Percentiles rank a stretch among this genome's conserved stretches.
phyloP scores from a whole-genome alignment of 768 basidiomycete genomes.

The Dentipellis fragilis region DNA sequence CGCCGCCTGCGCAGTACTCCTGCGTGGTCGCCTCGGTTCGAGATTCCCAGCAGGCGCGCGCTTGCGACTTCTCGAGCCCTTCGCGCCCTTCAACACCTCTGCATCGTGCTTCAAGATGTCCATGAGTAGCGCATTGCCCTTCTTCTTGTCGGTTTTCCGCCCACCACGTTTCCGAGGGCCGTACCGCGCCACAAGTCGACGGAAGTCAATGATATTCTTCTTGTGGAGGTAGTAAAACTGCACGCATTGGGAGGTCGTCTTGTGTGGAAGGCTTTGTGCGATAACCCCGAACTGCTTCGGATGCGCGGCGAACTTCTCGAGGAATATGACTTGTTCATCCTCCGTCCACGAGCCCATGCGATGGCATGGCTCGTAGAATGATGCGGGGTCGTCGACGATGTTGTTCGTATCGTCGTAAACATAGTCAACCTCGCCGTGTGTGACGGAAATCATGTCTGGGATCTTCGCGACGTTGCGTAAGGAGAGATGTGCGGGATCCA shows the following conservation, averaged over 20 bases:
- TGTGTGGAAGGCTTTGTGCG: conserved; percentile 68
- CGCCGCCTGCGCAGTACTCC: conserved; percentile 18
- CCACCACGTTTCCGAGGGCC: conserved; percentile 51
- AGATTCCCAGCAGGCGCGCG: not conserved
- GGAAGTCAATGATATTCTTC: conserved; percentile 78
- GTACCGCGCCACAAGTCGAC: conserved; percentile 58
- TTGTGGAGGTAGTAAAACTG: conserved; percentile 94
- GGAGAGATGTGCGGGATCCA: conserved; percentile 87
- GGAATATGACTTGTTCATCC: conserved; percentile 68
- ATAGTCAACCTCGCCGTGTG: conserved; percentile 47
- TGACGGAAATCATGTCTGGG: conserved; percentile 83
- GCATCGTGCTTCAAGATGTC: conserved; percentile 77
- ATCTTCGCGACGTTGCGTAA: conserved; percentile 76
- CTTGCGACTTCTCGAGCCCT: not conserved
- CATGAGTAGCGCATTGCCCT: conserved; percentile 60
- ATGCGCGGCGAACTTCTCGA: conserved; percentile 70
- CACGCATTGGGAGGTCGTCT: conserved; percentile 83
- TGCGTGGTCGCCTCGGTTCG: conserved; percentile 3
- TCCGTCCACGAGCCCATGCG: conserved; percentile 85
- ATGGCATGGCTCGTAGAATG: conserved; percentile 65
- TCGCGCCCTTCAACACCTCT: conserved; percentile 18
- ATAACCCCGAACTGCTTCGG: conserved; percentile 98
- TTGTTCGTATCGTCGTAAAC: conserved; percentile 82
- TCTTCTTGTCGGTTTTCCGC: conserved; percentile 55
- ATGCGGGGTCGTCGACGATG: conserved; percentile 61